Evolutionary conservation across 148 eudicot species (phyloP).

Genomic region (Pouteria glomerata): DNA sequence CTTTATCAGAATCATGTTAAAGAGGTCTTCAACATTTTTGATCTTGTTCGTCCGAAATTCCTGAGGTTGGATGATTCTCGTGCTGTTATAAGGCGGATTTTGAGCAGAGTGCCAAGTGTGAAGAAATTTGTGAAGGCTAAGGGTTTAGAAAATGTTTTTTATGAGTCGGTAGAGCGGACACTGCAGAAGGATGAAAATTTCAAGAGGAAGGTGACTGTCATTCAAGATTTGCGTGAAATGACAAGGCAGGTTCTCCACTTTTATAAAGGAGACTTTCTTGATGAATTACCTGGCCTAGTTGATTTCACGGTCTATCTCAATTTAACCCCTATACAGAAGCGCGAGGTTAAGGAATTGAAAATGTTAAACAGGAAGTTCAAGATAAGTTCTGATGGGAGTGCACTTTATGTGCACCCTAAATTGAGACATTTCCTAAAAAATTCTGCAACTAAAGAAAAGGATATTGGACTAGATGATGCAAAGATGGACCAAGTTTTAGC

Average conservation of each 20-base stretch:
- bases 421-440: conserved; percentile 40
- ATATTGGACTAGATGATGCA: conserved; percentile 38
- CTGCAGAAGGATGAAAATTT: conserved; percentile 63
- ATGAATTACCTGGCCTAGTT: conserved; percentile 81
- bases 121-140: conserved; percentile 38
- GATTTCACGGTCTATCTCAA: conserved; percentile 72
- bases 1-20: conserved; percentile 93
- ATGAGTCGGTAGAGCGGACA: conserved; percentile 67
- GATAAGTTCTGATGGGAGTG: conserved; percentile 58
- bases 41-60: conserved; percentile 81
- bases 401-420: conserved; percentile 68
- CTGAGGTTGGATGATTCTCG: conserved; percentile 50
- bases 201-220: conserved; percentile 55
- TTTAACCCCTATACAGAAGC: conserved; percentile 50
- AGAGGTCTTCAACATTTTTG: conserved; percentile 80
- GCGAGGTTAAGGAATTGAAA: conserved; percentile 46
- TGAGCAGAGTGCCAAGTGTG: conserved; percentile 50
- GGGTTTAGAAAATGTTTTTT: conserved; percentile 52
- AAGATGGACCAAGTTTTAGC: conserved; percentile 54
- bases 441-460: conserved; percentile 27
- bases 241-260: conserved; percentile 77
- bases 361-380: conserved; percentile 49
- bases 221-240: conserved; percentile 78
- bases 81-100: conserved; percentile 46
- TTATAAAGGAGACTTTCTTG: conserved; percentile 80